Evolutionary conservation across 306 rosid species (phyloP), one percentile per base, ranked within the genome.

Genomic region (Crataegus laevigata): DNA sequence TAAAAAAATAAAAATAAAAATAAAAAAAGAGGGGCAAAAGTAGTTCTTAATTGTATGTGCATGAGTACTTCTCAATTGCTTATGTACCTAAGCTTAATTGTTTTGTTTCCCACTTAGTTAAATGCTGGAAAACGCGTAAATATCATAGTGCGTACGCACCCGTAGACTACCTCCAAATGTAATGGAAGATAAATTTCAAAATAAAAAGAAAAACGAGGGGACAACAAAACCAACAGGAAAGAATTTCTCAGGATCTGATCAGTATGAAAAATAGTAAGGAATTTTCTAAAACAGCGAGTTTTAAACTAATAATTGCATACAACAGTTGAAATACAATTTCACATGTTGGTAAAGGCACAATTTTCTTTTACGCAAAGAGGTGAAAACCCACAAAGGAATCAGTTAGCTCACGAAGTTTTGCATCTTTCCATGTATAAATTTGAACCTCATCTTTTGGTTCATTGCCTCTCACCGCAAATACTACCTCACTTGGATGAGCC

Each of bases 381-480:
- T 42, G 29, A 26, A 11, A 29, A 26, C n/a, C 21, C 62, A 58
- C 5, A 43, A 3, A 26, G 30, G 22, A 65, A 65, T 92, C 99
- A 66, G 97, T 94, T 34, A 92, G 83, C 68, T 94, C 99, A 3
- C 99, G 80, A 12, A 94, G 97, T 54, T 97, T 92, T 0, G 98
- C 98, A 79, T 94, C 98, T 82, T 89, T 94, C 98, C 98, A 91
- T 0, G 98, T 94, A 78, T 94, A 94, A 78, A 94, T 94, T 84
- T 94, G 98, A 83, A 94, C 98, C 77, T 94, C 97, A 54, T 94
- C 97, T 78, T 92, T 89, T 52, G 99, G 97, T 52, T 90, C 97
- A 69, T 92, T 92, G 75, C 99, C 99, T 82, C 99, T 89, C 12
- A 86, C 93, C 2, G 96, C 91, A 75, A 91, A 94, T 32, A 90